These are phyloP conservation scores for Leishmania tropica DNA, from an alignment of 208 protist species.

Conservation along the genomic window DNA sequence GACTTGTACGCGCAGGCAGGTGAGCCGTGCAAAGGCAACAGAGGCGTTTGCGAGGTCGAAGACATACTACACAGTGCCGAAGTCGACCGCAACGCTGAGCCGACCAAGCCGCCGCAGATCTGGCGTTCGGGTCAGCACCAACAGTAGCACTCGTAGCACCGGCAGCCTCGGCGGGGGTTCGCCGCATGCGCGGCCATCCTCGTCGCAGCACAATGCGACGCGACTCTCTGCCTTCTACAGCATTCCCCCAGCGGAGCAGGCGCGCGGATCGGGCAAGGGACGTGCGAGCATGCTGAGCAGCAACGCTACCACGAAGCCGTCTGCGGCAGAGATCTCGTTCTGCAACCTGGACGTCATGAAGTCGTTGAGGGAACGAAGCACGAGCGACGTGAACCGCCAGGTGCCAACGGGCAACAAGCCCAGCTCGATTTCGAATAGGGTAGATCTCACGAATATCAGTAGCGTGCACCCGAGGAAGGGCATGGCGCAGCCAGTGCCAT, in stretches of 20 bases:
- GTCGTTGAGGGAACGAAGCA: conserved; percentile 50
- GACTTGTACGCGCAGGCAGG: background rate
- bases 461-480: background rate
- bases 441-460: background rate
- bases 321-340: conserved; percentile 25
- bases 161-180: conserved; percentile 5
- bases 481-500: background rate
- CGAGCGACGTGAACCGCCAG: conserved; percentile 38
- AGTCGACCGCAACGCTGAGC: background rate
- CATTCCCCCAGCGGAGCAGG: conserved; percentile 1
- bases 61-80: conserved; percentile 13
- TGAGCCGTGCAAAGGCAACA: background rate
- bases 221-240: conserved; percentile 12
- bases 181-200: conserved; percentile 9
- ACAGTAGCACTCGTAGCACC: conserved; percentile 15
- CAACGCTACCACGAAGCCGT: background rate
- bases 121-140: conserved; percentile 10
- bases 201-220: conserved; percentile 10
- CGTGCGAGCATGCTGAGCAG: background rate
- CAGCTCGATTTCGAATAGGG: background rate
- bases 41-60: conserved; percentile 29
- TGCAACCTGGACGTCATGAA: conserved; percentile 48
- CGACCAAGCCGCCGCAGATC: conserved; percentile 6
- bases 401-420: background rate
- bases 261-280: conserved; percentile 4